Percentiles rank a stretch among this genome's conserved stretches.
Conservation (phyloP, 306 rosid genomes). For the Citrullus colocynthis region DNA sequence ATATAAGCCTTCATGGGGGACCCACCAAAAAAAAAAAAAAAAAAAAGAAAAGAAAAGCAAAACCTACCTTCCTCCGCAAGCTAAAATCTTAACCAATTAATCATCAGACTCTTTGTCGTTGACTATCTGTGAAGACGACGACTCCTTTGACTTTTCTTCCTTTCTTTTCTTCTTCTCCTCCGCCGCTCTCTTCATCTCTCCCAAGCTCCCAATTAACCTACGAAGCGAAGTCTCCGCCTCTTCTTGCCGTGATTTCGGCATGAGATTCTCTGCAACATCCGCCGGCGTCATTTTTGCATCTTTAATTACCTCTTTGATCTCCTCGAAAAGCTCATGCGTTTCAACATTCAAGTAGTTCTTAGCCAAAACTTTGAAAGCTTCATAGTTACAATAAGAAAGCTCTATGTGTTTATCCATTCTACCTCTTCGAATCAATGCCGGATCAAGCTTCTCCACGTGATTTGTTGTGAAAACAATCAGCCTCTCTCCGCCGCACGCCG, state of each 20-base stretch:
- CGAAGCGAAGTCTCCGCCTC: background rate
- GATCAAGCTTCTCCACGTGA: constrained; percentile 7
- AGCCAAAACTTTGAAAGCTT: background rate
- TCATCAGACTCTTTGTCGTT: background rate
- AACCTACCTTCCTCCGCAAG: too few relatives aligned
- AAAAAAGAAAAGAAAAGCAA: too few relatives aligned
- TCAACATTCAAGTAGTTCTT: constrained; percentile 3
- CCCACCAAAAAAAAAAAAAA: too few relatives aligned
- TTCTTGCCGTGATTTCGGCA: background rate
- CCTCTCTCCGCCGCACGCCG: constrained; percentile 5
- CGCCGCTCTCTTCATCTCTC: background rate
- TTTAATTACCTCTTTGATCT: background rate
- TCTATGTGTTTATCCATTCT: constrained; percentile 3
- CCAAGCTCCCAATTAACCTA: background rate
- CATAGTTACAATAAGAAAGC: background rate
- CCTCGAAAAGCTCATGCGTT: background rate
- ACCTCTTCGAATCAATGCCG: background rate
- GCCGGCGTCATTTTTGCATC: background rate
- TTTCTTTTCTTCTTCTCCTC: background rate
- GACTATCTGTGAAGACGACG: too few relatives aligned
- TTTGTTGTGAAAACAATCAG: background rate
- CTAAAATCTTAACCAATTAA: too few relatives aligned
- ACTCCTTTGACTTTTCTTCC: background rate
- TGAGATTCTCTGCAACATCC: constrained; percentile 1
- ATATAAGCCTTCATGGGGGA: too few relatives aligned